phyloP scores from a whole-genome alignment of 306 rosid species.

The Gynostemma pentaphyllum region DNA sequence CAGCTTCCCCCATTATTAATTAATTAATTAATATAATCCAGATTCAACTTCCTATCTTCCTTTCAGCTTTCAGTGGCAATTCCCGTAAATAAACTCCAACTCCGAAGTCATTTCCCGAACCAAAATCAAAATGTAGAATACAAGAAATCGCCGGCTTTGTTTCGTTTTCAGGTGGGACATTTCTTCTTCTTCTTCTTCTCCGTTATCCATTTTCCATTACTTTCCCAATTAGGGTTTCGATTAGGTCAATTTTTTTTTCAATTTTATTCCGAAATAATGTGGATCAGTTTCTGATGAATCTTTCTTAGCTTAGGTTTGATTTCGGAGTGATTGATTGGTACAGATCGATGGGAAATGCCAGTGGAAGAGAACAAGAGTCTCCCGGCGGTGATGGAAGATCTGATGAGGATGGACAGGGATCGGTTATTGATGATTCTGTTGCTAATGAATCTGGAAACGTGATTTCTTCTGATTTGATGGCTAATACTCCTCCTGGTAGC shows the following conservation, averaged over 20 bases:
- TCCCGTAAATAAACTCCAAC: background rate
- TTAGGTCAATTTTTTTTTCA: too few species aligned
- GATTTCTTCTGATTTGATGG: conserved; percentile 57
- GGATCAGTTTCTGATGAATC: too few species aligned
- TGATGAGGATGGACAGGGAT: conserved; percentile 23
- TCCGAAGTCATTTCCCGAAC: background rate
- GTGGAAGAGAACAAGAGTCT: conserved; percentile 43
- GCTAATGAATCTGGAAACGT: conserved; percentile 23
- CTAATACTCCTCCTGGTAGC: conserved; percentile 61
- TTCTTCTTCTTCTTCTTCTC: background rate
- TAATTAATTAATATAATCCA: too few species aligned
- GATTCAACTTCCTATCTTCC: background rate
- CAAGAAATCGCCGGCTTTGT: background rate
- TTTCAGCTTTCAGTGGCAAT: background rate
- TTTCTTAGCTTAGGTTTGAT: too few species aligned
- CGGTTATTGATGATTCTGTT: conserved; percentile 9
- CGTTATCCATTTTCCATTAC: background rate
- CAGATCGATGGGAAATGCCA: conserved; percentile 51
- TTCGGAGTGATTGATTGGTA: background rate
- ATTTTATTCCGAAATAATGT: too few species aligned
- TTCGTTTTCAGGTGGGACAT: conserved; percentile 6
- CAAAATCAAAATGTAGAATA: background rate
- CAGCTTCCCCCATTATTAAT: too few species aligned
- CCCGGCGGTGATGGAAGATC: conserved; percentile 15
- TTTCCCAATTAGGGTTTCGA: conserved; percentile 1